Evolutionary conservation across 2,329 filamentous ascomycete species (phyloP), one percentile per base, ranked within the genome.

Genomic region (Pseudogymnoascus sp.): DNA sequence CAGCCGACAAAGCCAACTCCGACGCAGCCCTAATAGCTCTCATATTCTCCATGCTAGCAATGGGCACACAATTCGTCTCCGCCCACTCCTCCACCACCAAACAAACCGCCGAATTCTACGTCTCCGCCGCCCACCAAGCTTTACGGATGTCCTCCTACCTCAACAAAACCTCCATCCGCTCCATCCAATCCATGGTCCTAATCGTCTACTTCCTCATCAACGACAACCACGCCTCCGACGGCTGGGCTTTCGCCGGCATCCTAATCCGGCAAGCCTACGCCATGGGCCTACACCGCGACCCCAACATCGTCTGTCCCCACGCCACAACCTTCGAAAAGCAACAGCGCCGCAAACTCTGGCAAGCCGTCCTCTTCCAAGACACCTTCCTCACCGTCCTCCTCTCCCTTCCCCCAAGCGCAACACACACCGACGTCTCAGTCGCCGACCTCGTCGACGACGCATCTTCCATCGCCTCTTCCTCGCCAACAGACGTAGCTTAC

Each of bases 181-280:
- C 88, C 1, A 84, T 92, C 33, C 88, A 91, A 73, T 85, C 90
- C 50, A 92, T 92, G 89, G 86, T 92, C 0, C 75, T 93, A n/a
- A 85, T 92, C 64, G 86, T 86, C 0, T 92, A 92, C 71, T 93
- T 93, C 69, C 78, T 93, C 37, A 92, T 92, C 77, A 93, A 93
- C 69, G 89, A 93, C 73, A 92, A 92, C 69, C 89, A 92, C 69
- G 89, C 89, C 3, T 90, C 87, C 0, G 90, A 93, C 71, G 90
- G 89, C 1, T 93, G 89, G 86, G 87, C 89, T 0, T 93, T 92
- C 77, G 88, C 87, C 0, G 90, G 90, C 5, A 87, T 93, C 25
- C 74, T 91, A 21, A 86, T 91, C 67, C 82, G 89, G 25, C 90
- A 93, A 74, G 85, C 89, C 0, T 92, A 92, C 69, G 90, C 90